A percentile compares a stretch with the other conserved stretches of the same genome.
These are phyloP conservation scores for Allantophomopsis cytisporea DNA, from an alignment of 2,329 filamentous ascomycete species.

Conservation along the genomic window DNA sequence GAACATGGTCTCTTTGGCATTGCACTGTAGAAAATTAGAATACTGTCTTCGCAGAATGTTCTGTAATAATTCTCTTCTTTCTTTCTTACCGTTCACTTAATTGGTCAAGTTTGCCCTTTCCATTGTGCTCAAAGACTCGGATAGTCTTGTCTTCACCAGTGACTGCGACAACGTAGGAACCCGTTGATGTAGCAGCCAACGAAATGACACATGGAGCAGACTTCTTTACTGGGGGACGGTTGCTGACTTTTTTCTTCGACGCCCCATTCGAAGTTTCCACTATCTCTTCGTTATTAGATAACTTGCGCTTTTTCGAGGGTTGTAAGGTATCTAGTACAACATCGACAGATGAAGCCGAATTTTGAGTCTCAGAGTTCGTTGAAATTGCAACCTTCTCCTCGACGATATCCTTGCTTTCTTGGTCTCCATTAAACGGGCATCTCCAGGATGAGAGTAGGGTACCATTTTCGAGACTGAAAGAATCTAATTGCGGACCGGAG, in stretches of 20 bases:
- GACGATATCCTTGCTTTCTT: not conserved
- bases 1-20: constrained; percentile 88
- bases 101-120: constrained; percentile 45
- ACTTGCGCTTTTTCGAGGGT: constrained; percentile 18
- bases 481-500: constrained; percentile 57
- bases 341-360: constrained; percentile 1
- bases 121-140: constrained; percentile 62
- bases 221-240: constrained; percentile 22
- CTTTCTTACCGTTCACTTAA: constrained; percentile 61
- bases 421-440: constrained; percentile 8
- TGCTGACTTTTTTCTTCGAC: constrained; percentile 4
- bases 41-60: not conserved
- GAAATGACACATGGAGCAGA: constrained; percentile 51
- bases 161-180: constrained; percentile 59
- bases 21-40: constrained; percentile 32
- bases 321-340: constrained; percentile 2
- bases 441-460: constrained; percentile 34
- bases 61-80: not conserved
- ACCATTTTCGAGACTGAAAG: constrained; percentile 46
- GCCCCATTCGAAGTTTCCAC: not conserved
- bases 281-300: constrained; percentile 7
- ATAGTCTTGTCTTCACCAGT: constrained; percentile 89
- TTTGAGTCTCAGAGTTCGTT: not conserved
- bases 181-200: constrained; percentile 48
- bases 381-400: too few relatives aligned